These are phyloP conservation scores for Durusdinium trenchii DNA, from an alignment of 73 alveolate species.

Conservation along the genomic window DNA sequence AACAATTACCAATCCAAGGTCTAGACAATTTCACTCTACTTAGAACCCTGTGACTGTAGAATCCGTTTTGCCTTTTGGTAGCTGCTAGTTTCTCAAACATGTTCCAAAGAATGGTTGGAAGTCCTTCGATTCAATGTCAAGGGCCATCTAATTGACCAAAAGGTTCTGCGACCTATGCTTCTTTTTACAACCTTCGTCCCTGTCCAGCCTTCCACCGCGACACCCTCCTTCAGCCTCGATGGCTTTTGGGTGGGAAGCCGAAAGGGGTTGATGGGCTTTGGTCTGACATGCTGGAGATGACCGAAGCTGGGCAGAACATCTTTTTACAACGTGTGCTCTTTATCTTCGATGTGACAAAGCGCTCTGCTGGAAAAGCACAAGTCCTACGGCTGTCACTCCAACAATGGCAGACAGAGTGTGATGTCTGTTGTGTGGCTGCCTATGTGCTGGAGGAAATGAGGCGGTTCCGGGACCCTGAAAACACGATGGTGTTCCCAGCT, in stretches of 20 bases:
- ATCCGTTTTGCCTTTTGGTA: no score
- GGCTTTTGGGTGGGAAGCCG: background rate
- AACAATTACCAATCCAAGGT: no score
- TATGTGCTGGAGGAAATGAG: background rate
- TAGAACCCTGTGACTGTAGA: background rate
- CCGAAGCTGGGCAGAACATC: background rate
- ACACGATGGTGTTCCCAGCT: background rate
- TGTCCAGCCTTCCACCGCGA: constrained; percentile 27
- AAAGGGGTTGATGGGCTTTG: background rate
- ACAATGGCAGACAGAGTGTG: background rate
- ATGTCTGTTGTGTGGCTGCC: background rate
- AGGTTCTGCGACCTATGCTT: no score
- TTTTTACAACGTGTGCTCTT: constrained; percentile 10
- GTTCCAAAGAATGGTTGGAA: no score
- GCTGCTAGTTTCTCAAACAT: no score
- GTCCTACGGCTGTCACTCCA: background rate
- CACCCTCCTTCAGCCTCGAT: background rate
- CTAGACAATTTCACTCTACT: background rate
- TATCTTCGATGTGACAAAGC: background rate
- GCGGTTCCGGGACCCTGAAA: background rate
- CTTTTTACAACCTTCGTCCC: background rate
- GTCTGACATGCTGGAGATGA: background rate
- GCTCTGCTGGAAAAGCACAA: background rate
- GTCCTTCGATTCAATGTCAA: no score
- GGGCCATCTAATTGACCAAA: no score